A percentile compares a stretch with the other conserved stretches of the same genome.
These are phyloP conservation scores for Fraxinus platypoda DNA, from an alignment of 305 asterid species.

Conservation along the genomic window DNA sequence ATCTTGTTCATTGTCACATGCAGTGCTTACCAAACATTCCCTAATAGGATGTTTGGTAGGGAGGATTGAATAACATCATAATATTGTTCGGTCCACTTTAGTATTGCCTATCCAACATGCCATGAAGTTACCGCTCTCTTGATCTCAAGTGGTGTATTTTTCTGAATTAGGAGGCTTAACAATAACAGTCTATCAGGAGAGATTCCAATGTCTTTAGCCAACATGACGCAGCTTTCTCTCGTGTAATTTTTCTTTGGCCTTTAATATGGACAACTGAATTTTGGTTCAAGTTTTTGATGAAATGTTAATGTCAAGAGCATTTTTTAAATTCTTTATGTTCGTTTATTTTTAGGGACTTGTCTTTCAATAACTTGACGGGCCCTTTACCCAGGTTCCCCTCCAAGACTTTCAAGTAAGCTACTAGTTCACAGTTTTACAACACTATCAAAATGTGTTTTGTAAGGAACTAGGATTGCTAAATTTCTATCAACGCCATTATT, in stretches of 20 bases:
- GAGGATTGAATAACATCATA: background rate
- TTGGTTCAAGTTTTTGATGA: background rate
- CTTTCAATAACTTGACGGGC: slow-evolving; percentile 49
- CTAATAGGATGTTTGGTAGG: background rate
- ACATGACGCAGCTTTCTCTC: slow-evolving; percentile 41
- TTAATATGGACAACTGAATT: background rate
- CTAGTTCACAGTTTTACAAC: background rate
- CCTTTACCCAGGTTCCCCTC: slow-evolving; percentile 41
- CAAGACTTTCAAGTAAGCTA: slow-evolving; percentile 42
- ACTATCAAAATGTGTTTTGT: background rate
- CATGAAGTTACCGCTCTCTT: background rate
- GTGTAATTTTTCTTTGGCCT: slow-evolving; percentile 28
- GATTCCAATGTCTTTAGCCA: slow-evolving; percentile 39
- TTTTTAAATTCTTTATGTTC: slow-evolving; percentile 9
- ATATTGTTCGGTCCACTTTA: background rate
- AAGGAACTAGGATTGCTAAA: background rate
- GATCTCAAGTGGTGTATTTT: background rate
- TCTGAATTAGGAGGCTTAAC: slow-evolving; percentile 41
- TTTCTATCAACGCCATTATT: background rate
- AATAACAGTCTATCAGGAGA: slow-evolving; percentile 39
- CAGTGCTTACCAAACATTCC: background rate
- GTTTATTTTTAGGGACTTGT: slow-evolving; percentile 38
- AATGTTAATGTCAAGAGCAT: background rate
- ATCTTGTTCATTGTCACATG: background rate
- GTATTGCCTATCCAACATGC: background rate